Evolutionary conservation across 1,284 basidiomycete species (phyloP).

Genomic region (Irpex sp.): DNA sequence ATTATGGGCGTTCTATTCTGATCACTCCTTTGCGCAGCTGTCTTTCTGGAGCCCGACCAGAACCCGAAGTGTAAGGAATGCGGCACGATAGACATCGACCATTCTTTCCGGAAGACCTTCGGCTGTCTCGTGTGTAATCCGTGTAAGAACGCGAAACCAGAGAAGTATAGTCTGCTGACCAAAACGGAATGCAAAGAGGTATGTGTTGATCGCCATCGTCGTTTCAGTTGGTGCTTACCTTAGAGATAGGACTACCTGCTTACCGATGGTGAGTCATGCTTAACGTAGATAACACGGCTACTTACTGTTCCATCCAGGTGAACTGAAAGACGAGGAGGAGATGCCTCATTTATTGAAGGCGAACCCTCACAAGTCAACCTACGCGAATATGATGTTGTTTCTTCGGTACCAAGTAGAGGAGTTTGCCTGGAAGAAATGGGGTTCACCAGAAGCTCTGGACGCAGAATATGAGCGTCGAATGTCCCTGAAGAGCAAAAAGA

Average conservation of each 20-base stretch:
- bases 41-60: constrained; percentile 59
- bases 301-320: constrained; percentile 48
- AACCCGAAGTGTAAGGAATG: constrained; percentile 88
- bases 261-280: constrained; percentile 67
- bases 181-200: constrained; percentile 99
- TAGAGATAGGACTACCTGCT: constrained; percentile 76
- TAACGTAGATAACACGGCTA: background rate
- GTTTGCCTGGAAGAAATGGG: constrained; percentile 94
- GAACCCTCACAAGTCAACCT: constrained; percentile 93
- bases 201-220: constrained; percentile 2
- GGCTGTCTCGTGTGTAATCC: constrained; percentile 82
- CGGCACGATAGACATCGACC: constrained; percentile 81
- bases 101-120: constrained; percentile 78
- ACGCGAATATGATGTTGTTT: constrained; percentile 99
- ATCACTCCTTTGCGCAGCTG: constrained; percentile 37
- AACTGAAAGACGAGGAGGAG: constrained; percentile 88
- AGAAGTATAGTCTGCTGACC: constrained; percentile 92
- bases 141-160: constrained; percentile 87
- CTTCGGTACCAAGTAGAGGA: constrained; percentile 96
- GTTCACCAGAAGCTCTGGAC: constrained; percentile 88
- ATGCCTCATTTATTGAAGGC: constrained; percentile 99
- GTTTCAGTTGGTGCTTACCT: background rate
- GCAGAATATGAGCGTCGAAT: constrained; percentile 82
- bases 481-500: constrained; percentile 85
- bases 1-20: constrained; percentile 1